Evolutionary conservation across 805 yeast species (phyloP).

Genomic region (Schwanniomyces pseudopolymorphus): DNA sequence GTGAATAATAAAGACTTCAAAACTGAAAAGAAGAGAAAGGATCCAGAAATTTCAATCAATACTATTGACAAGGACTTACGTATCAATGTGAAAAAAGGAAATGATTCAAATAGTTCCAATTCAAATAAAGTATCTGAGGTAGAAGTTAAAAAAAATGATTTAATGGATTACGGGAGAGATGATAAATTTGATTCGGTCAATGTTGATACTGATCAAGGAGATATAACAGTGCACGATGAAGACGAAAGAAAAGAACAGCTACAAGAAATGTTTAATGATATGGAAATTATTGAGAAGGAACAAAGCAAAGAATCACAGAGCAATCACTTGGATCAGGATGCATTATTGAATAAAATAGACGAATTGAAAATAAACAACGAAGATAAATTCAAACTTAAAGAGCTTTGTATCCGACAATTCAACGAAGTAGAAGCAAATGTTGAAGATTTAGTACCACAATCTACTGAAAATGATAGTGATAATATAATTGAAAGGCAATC

Average conservation of each 20-base stretch:
- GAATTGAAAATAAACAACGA: conserved; percentile 21
- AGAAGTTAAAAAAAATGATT: too few relatives aligned
- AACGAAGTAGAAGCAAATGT: background rate
- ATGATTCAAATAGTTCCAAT: background rate
- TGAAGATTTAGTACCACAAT: background rate
- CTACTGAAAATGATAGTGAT: background rate
- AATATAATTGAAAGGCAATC: background rate
- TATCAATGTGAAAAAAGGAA: background rate
- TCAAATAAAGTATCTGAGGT: background rate
- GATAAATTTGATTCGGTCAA: background rate
- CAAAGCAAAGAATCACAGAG: background rate
- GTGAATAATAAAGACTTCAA: conserved; percentile 18
- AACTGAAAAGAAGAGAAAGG: background rate
- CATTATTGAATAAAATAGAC: conserved; percentile 25
- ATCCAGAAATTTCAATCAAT: background rate
- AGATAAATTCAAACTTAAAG: conserved; percentile 28
- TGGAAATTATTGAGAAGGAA: conserved; percentile 26
- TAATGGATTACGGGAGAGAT: too few relatives aligned
- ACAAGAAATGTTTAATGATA: conserved; percentile 31
- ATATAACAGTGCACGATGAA: background rate
- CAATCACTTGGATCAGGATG: conserved; percentile 14
- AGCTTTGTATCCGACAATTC: conserved; percentile 13
- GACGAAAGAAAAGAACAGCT: conserved; percentile 18
- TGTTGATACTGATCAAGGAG: background rate
- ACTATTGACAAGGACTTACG: background rate